Evolutionary conservation across 1,284 basidiomycete genomes (phyloP), one percentile per base, ranked within the genome.

Genomic region (Melampsora americana): DNA sequence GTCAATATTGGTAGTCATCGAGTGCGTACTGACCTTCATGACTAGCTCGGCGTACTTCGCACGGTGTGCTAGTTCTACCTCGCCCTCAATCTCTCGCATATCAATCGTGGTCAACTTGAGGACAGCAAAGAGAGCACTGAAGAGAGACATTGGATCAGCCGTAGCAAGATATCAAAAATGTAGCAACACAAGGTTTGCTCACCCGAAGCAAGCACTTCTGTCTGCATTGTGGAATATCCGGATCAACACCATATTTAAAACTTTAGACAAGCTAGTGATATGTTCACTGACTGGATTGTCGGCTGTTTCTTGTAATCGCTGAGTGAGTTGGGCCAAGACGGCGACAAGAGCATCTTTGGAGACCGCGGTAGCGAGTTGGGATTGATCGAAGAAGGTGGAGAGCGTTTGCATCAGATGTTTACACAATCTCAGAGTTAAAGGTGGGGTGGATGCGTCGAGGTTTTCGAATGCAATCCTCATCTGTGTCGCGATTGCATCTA

Each of bases 191-290:
- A 56, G 20, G 28, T 23, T 7, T 56, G n/a, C 89, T 80, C 79
- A 93, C 90, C 92, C 88, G 85, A 97, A 96, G 67, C 98, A 91
- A 0, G 92, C 89, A 86, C 95, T 94, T 77, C 92, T 87, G 79
- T 93, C 87, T 42, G 92, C 92, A 18, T 93, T 94, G 44, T 93
- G 91, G 84, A 99, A 95, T 69, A 95, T 84, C 39, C 95, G 89
- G 71, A 99, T 86, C 77, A 99, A 91, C 77, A 99, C 95, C 90
- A 97, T 95, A 84, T 99, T 99, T 84, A 99, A 93, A 83, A 96
- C 97, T 77, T 93, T 89, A 26, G 94, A 94, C 79, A 96, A 82
- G 83, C 81, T 81, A 56, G 83, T 79, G 23, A 82, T 82, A 28
- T 82, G 74, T 73, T 81, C 70, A 79, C 80, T 79, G 18, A 73